Evolutionary conservation across 148 eudicot species (phyloP).

Genomic region (Amaranthus hypochondriacus): DNA sequence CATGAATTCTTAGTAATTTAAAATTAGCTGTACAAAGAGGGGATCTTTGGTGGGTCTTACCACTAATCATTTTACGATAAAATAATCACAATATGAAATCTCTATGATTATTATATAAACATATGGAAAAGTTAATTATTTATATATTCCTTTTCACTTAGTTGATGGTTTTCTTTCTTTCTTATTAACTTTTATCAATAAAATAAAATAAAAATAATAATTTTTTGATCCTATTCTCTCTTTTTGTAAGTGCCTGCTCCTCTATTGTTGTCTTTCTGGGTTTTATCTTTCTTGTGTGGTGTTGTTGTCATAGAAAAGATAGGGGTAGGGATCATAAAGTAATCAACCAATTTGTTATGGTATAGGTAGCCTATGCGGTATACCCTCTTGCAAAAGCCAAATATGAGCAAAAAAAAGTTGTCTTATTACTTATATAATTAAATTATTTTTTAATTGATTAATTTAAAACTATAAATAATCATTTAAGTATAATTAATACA

Average conservation of each 20-base stretch:
- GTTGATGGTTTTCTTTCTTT: conserved; percentile 17
- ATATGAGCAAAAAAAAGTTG: neutral
- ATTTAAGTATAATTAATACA: too few species aligned
- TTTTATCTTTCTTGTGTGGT: conserved; percentile 2
- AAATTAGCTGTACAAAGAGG: neutral
- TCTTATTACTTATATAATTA: too few species aligned
- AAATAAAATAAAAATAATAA: neutral
- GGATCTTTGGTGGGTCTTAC: conserved; percentile 16
- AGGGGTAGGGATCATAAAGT: conserved; percentile 7
- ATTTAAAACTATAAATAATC: too few species aligned
- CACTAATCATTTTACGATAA: conserved; percentile 21
- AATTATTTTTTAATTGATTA: too few species aligned
- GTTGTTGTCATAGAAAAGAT: conserved; percentile 24
- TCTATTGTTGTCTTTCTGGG: conserved; percentile 12
- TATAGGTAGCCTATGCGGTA: neutral
- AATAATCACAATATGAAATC: conserved; percentile 3
- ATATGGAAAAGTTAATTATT: too few species aligned
- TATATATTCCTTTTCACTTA: conserved; percentile 10
- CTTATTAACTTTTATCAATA: neutral
- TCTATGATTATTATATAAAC: neutral
- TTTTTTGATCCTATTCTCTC: neutral
- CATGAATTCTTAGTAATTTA: too few species aligned
- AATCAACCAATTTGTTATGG: neutral
- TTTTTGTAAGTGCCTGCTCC: conserved; percentile 26
- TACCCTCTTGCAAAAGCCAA: neutral